Evolutionary conservation across 1,284 basidiomycete species (phyloP).

Genomic region (Fomitopsis pinicola): DNA sequence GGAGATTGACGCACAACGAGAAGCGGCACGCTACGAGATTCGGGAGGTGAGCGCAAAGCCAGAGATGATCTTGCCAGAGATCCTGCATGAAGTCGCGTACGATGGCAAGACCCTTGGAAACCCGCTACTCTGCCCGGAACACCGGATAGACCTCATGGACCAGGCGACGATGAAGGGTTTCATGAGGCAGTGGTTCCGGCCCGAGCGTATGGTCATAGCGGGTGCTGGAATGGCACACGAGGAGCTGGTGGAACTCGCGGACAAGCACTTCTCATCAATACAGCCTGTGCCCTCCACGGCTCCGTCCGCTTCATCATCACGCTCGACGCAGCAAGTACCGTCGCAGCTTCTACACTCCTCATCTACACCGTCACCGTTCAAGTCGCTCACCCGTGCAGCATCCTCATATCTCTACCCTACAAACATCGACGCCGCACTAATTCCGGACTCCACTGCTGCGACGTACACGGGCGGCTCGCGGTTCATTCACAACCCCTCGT

Average conservation of each 20-base stretch:
- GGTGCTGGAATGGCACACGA: conserved; percentile 92
- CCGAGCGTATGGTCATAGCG: conserved; percentile 92
- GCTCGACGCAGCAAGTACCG: conserved; percentile 18
- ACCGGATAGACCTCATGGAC: conserved; percentile 73
- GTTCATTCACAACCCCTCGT: conserved; percentile 64
- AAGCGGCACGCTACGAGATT: conserved; percentile 91
- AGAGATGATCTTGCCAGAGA: conserved; percentile 93
- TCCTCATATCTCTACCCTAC: conserved; percentile 65
- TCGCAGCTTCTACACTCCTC: conserved; percentile 46
- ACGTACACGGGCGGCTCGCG: conserved; percentile 85
- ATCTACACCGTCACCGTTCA: conserved; percentile 48
- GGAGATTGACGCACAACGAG: conserved; percentile 82
- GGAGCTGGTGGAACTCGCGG: conserved; percentile 79
- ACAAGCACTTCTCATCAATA: conserved; percentile 82
- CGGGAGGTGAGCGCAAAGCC: conserved; percentile 88
- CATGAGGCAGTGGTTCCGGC: conserved; percentile 84
- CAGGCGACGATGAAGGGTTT: conserved; percentile 61
- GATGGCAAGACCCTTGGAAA: conserved; percentile 81
- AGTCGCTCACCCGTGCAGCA: conserved; percentile 67
- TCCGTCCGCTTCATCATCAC: conserved; percentile 27
- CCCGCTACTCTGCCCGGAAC: conserved; percentile 84
- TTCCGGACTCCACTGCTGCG: conserved; percentile 30
- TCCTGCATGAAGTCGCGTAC: conserved; percentile 87
- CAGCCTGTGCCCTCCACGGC: conserved; percentile 35
- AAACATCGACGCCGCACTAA: conserved; percentile 32